Percentiles rank a stretch among this genome's conserved stretches.
These are phyloP conservation scores for Volvox africanus DNA, from an alignment of 139 green algal genomes.

Conservation along the genomic window DNA sequence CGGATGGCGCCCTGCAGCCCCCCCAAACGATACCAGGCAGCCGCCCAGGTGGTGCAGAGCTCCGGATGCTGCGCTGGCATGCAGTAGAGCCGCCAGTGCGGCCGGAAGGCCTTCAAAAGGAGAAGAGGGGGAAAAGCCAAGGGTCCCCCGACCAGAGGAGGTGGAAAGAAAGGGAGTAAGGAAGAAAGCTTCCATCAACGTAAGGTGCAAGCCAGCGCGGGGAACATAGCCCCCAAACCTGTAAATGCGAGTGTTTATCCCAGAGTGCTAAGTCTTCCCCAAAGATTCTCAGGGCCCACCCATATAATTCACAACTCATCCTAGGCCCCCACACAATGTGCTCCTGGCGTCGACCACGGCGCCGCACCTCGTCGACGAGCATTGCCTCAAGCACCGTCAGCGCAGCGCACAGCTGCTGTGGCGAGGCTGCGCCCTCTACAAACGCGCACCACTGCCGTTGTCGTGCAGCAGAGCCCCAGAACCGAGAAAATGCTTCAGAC, in stretches of 20 bases:
- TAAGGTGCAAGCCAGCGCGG: no score
- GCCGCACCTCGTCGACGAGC: slow-evolving; percentile 54
- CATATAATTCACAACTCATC: no score
- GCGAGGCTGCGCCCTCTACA: slow-evolving; percentile 17
- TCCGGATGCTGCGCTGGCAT: slow-evolving; percentile 67
- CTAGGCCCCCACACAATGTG: no score
- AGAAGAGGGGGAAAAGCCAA: neutral
- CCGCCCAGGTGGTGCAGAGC: slow-evolving; percentile 46
- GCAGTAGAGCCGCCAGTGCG: slow-evolving; percentile 73
- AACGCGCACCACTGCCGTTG: slow-evolving; percentile 49
- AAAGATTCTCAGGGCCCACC: no score
- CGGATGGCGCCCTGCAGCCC: slow-evolving; percentile 32
- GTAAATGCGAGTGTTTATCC: no score
- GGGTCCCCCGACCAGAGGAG: no score
- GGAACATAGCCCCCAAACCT: no score
- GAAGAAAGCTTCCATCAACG: no score
- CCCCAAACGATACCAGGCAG: slow-evolving; percentile 38
- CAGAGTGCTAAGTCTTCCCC: no score
- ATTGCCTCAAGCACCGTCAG: slow-evolving; percentile 69
- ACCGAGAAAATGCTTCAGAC: slow-evolving; percentile 34
- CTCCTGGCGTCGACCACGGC: neutral
- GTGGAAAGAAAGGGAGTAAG: no score
- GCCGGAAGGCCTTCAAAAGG: slow-evolving; percentile 55
- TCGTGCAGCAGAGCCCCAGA: slow-evolving; percentile 54
- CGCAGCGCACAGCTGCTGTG: slow-evolving; percentile 57